phyloP scores from a whole-genome alignment of 495 filamentous ascomycete species.

The Thermothielavioides terrestris region DNA sequence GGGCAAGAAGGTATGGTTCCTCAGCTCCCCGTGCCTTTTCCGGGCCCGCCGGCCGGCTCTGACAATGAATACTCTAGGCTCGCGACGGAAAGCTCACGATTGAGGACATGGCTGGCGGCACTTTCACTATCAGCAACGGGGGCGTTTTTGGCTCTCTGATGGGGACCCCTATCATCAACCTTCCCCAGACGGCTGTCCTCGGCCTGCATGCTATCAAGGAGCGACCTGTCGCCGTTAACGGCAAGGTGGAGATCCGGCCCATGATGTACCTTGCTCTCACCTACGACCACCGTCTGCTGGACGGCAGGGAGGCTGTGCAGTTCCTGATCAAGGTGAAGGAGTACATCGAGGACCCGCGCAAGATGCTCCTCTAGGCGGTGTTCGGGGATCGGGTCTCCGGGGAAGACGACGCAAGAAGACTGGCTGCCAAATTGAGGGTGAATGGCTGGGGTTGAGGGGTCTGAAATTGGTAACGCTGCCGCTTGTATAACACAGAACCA shows the following conservation, averaged over 20 bases:
- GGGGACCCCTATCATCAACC: constrained; percentile 99
- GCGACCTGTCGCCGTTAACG: constrained; percentile 78
- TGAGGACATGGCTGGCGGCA: constrained; percentile 98
- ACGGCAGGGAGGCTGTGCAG: constrained; percentile 91
- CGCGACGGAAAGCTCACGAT: constrained; percentile 96
- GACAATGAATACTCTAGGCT: constrained; percentile 48
- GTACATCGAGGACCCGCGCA: constrained; percentile 92
- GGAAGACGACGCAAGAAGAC: neutral
- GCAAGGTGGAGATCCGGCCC: constrained; percentile 86
- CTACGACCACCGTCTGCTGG: constrained; percentile 91
- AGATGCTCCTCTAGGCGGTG: constrained; percentile 61
- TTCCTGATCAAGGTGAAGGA: constrained; percentile 98
- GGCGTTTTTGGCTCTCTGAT: constrained; percentile 65
- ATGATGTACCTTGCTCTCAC: constrained; percentile 99
- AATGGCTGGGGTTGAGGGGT: too few relatives aligned
- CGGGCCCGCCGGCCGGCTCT: neutral
- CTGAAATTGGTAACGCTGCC: neutral
- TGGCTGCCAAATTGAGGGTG: neutral
- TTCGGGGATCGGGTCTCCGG: neutral
- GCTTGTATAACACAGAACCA: constrained; percentile 22
- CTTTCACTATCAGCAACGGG: constrained; percentile 97
- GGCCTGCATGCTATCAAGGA: constrained; percentile 99
- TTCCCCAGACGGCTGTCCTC: constrained; percentile 90
- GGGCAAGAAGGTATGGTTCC: constrained; percentile 69
- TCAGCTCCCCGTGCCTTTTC: neutral